phyloP scores from a whole-genome alignment of 2,329 filamentous ascomycete genomes.

The Fusarium longipes region DNA sequence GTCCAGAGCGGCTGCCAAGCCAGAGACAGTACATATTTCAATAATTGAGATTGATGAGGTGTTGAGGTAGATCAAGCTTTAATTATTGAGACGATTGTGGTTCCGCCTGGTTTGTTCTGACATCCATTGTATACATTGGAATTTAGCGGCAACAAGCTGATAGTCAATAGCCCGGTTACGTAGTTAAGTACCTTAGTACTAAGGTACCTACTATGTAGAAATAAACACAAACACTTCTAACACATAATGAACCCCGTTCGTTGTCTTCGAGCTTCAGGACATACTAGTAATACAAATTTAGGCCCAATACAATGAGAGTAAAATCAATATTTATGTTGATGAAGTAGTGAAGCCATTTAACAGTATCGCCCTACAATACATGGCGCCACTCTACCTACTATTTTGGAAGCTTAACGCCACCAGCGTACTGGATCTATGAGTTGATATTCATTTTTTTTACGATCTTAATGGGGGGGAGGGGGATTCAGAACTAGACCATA shows the following conservation, averaged over 20 bases:
- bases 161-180: too few relatives aligned
- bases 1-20: slow-evolving; percentile 12
- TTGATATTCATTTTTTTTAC: background rate
- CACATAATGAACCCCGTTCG: too few relatives aligned
- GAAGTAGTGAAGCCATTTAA: background rate
- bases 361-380: too few relatives aligned
- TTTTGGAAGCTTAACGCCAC: slow-evolving; percentile 12
- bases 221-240: too few relatives aligned
- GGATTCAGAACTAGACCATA: too few relatives aligned
- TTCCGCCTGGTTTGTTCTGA: slow-evolving; percentile 14
- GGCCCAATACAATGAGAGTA: background rate
- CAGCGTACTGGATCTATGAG: slow-evolving; percentile 27
- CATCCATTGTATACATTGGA: background rate
- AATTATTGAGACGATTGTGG: slow-evolving; percentile 37
- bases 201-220: too few relatives aligned
- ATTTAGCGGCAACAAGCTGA: slow-evolving; percentile 12
- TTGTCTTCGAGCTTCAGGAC: background rate
- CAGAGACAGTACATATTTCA: slow-evolving; percentile 5
- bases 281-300: too few relatives aligned
- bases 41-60: slow-evolving; percentile 11
- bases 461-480: too few relatives aligned
- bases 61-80: slow-evolving; percentile 28
- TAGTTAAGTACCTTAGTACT: too few relatives aligned
- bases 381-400: background rate
- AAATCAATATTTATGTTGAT: background rate